Base-by-base conservation (phyloP, 805 yeast species). In the Starmerella vitae region DNA sequence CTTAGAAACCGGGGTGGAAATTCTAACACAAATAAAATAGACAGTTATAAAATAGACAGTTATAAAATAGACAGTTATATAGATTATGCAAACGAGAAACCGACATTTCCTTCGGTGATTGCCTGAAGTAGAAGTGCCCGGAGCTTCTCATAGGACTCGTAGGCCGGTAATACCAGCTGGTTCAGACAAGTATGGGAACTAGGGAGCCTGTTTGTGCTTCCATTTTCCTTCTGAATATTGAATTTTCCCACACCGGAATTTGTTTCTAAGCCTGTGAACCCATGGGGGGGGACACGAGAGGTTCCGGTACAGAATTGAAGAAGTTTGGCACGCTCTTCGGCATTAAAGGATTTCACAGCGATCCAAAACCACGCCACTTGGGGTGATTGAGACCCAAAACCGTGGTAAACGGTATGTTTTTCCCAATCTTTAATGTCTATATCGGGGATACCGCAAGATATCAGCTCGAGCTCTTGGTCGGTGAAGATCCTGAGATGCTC, bases 341-440 rank as follows among this genome's bases (percentile, higher is more conserved):
- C 72, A 53, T 84, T 95, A 61, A 91, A 91, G 1, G 96, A 82
- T 52, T 84, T 74, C 12, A 91, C 95, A 1, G 96, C 94, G 55
- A 96, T 69, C 99, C 99, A 91, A 62, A 91, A 91, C 82, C 96
- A 88, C 54, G 79, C 85, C 41, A 91, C 77, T 55, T 86, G 96
- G 22, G 82, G 75, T 2, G 93, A 81, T 2, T 81, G 69, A 1
- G 86, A 69, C 0, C 84, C 71, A 57, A 88, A 91, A 55, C 85
- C 88, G 34, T 72, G 78, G 60, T 91, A 65, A 1, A 64, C 67
- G 1, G 95, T 73, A 56, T 91, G 81, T 53, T 74, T 77, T 48
- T 81, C 80, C 99, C 99, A 91, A 56, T 91, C 99, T 49, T 77
- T 83, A 17, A 88, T 88, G 61, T 84, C 94, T 52, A 91, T 85